Conservation (phyloP, 169 alveolate genomes). For the Plasmodium adleri region DNA sequence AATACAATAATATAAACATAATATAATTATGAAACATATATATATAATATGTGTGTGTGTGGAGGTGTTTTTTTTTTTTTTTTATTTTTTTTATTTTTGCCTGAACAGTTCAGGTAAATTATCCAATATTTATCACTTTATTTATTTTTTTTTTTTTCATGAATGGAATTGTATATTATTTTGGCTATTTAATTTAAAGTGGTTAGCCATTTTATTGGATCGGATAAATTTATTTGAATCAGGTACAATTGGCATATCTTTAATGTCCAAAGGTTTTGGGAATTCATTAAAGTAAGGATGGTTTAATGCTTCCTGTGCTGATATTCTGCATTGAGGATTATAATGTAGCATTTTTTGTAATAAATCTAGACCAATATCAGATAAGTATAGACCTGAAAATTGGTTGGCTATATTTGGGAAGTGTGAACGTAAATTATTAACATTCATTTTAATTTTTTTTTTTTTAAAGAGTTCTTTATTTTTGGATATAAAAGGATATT, state of each 20-base stretch:
- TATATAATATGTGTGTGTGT: no score
- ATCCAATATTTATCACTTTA: no score
- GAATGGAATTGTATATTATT: slow-evolving; percentile 54
- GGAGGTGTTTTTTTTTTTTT: no score
- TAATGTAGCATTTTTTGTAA: slow-evolving; percentile 92
- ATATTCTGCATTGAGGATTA: slow-evolving; percentile 94
- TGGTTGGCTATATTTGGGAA: slow-evolving; percentile 63
- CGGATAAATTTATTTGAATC: slow-evolving; percentile 61
- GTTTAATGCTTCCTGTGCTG: slow-evolving; percentile 95
- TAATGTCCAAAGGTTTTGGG: slow-evolving; percentile 60
- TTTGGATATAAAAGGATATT: slow-evolving; percentile 77
- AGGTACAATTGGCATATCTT: slow-evolving; percentile 67
- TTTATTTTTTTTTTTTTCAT: slow-evolving; percentile 34
- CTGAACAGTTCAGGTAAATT: no score
- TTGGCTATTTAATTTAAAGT: slow-evolving; percentile 28
- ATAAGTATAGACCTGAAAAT: slow-evolving; percentile 82
- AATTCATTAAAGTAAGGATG: slow-evolving; percentile 90
- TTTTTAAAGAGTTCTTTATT: slow-evolving; percentile 76
- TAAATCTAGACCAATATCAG: slow-evolving; percentile 94
- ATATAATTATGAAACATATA: no score
- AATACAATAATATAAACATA: no score
- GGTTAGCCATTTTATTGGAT: slow-evolving; percentile 36
- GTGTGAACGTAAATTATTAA: slow-evolving; percentile 74
- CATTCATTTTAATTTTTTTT: slow-evolving; percentile 80
- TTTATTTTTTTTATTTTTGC: no score